Evolutionary conservation across 2,329 filamentous ascomycete genomes (phyloP), one percentile per base, ranked within the genome.

Genomic region (Pseudogymnoascus sp.): DNA sequence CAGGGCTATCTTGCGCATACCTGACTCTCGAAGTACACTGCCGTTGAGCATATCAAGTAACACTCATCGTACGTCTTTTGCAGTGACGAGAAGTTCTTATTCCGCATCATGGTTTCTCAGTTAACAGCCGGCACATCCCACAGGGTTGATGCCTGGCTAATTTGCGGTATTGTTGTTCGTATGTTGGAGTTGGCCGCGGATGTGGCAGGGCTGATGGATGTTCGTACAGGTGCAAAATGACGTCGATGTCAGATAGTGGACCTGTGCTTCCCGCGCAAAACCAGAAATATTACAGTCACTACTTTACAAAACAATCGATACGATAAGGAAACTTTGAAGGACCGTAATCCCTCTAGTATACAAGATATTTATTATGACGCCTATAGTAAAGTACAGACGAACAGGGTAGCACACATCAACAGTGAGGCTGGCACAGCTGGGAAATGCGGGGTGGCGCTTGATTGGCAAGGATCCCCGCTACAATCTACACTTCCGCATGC

Each of bases 41-140:
- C 93, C 1, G 92, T 97, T 12, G 92, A 97, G 77, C 92, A 97
- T 72, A 89, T 92, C 69, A 97, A 78, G 77, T 96, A 97, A 75
- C 90, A 92, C 75, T 97, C 92, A 78, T 97, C 93, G 78, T 97
- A 97, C 62, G 92, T 96, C 83, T 96, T 97, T 78, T 97, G 93
- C 75, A 97, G 85, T 66, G 86, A 86, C 75, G 89, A 86, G 72
- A 86, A 82, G 66, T 81, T 79, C 72, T 85, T 86, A 74, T 79
- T 78, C 72, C 80, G 79, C 77, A 82, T 76, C 72, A 73, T 73
- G 66, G 60, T 70, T 63, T 12, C n/a, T 55, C 16, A 35, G 49
- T 55, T 55, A 55, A 55, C 49, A 35, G 49, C 49, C 28, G 28
- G 16, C 49, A 55, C 49, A 55, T 55, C 49, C 28, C 49, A 55